Base-by-base conservation (phyloP, 768 basidiomycete genomes). In the Auriscalpium vulgare region DNA sequence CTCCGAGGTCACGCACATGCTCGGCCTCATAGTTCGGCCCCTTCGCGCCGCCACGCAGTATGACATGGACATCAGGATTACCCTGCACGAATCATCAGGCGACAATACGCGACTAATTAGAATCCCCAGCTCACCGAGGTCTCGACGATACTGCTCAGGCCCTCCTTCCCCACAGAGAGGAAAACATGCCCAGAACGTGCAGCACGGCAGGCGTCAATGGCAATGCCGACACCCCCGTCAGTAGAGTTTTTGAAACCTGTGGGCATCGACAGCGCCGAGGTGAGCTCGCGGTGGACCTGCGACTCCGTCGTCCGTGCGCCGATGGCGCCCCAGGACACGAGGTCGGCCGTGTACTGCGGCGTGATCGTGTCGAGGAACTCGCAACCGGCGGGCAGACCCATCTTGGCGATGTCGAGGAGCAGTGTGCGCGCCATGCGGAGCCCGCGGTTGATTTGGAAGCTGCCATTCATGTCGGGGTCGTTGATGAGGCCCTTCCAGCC, bases 401-500 rank as follows among this genome's bases (percentile, higher is more conserved):
- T 72, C 61, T 91, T 89, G 0, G 91, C 87, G 45, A 99, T 75
- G 57, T 98, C 90, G 43, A 97, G 78, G 29, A 99, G 82, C 37
- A 97, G 74, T 6, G 83, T 82, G 40, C 97, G 87, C 1, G 93
- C 95, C 50, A 86, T 80, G 34, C 94, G 86, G 35, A 99, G 79
- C 16, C 97, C 97, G 63, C 88, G 88, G 81, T 99, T 99, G 72
- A 98, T 98, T 62, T 93, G 89, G 83, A 90, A 97, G 66, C 77
- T 84, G 53, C 86, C 81, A 71, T 97, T 94, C 76, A 97, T 84
- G 53, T 92, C 90, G 7, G 95, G 95, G 66, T 97, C 94, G 67
- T 97, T 98, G 72, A 98, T 97, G 59, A 98, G 82, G 38, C 95
- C 95, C 70, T 99, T 99, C 95, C 95, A 99, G 29, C 97, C 97